Percentiles rank a stretch among this genome's conserved stretches.
phyloP scores from a whole-genome alignment of 2,329 filamentous ascomycete genomes.

The Arthrocladium fulminans region DNA sequence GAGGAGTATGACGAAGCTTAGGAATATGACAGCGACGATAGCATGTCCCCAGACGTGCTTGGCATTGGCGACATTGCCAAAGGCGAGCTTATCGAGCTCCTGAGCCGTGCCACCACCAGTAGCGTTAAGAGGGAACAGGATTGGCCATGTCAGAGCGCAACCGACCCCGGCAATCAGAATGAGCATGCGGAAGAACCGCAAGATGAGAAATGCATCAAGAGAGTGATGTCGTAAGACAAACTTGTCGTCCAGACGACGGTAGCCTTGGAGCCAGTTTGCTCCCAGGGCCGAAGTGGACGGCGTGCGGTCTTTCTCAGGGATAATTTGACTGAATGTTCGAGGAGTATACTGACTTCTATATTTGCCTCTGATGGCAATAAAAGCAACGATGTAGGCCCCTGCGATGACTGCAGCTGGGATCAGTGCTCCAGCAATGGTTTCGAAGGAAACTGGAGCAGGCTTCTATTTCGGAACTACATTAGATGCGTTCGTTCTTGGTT shows the following conservation, averaged over 20 bases:
- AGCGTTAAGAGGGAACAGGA: constrained; percentile 81
- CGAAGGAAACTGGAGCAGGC: constrained; percentile 38
- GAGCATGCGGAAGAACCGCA: constrained; percentile 75
- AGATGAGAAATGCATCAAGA: constrained; percentile 82
- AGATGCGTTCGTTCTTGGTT: no score
- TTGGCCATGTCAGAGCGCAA: constrained; percentile 74
- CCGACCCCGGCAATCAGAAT: constrained; percentile 73
- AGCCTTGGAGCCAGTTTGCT: constrained; percentile 27
- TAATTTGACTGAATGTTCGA: constrained; percentile 26
- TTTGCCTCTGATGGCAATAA: constrained; percentile 38
- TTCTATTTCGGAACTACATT: background rate
- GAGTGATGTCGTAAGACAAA: constrained; percentile 85
- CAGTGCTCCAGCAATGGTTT: constrained; percentile 41
- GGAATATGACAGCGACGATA: constrained; percentile 69
- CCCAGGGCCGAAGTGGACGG: constrained; percentile 18
- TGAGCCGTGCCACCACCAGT: constrained; percentile 61
- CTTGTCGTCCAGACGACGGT: constrained; percentile 55
- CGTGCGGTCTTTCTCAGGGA: constrained; percentile 26
- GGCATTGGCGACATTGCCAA: constrained; percentile 60
- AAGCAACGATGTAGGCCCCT: constrained; percentile 35
- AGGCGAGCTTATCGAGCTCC: constrained; percentile 72
- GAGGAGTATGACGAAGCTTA: constrained; percentile 71
- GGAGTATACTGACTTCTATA: constrained; percentile 41
- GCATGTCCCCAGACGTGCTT: constrained; percentile 71
- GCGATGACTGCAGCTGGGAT: constrained; percentile 39